Conservation (phyloP, 305 asterid genomes). For the Salvia sclarea region DNA sequence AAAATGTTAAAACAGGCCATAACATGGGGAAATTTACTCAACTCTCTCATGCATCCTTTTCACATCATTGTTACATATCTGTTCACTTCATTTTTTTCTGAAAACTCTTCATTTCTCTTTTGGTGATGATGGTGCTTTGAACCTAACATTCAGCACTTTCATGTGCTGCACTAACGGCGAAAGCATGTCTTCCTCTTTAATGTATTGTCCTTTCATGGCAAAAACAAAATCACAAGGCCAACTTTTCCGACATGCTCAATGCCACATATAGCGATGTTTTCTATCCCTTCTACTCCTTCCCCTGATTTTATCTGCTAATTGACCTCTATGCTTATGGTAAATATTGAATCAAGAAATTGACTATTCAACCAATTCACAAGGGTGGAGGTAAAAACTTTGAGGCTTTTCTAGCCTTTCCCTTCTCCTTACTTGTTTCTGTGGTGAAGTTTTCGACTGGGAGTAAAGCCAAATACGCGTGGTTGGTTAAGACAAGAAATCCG, state of each 20-base stretch:
- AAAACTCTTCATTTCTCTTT: background rate
- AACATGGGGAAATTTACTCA: background rate
- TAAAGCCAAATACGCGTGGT: constrained; percentile 17
- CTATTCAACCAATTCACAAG: background rate
- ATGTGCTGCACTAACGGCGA: constrained; percentile 37
- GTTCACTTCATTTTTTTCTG: background rate
- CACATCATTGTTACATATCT: background rate
- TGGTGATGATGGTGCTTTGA: constrained; percentile 11
- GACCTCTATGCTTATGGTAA: background rate
- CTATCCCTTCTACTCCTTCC: constrained; percentile 50
- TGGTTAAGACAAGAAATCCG: constrained; percentile 33
- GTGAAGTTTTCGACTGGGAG: constrained; percentile 11
- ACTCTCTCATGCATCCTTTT: background rate
- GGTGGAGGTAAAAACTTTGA: background rate
- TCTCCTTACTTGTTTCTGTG: background rate
- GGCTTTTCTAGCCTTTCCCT: background rate
- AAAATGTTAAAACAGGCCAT: background rate
- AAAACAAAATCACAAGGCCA: constrained; percentile 33
- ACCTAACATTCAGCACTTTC: constrained; percentile 33
- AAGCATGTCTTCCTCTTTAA: constrained; percentile 28
- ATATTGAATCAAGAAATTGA: constrained; percentile 1
- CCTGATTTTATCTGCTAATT: background rate
- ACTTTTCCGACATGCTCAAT: constrained; percentile 43
- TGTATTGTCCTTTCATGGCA: constrained; percentile 39
- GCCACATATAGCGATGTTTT: constrained; percentile 46